Base-by-base conservation (phyloP, 345 rosid genomes). In the Acer negundo region DNA sequence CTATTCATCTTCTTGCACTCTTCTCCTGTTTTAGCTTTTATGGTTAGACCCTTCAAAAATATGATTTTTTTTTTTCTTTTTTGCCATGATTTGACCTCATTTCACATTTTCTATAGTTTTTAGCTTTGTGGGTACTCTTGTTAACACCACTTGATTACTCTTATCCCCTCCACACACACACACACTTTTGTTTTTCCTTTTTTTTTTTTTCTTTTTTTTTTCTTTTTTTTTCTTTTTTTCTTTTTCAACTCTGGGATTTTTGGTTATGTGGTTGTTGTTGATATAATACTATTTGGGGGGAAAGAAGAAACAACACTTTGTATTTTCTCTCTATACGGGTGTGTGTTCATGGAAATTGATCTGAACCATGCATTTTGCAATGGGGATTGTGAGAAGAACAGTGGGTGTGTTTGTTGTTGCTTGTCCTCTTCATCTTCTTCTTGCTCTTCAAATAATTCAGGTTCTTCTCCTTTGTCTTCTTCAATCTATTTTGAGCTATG, bases 311-410 rank as follows among this genome's bases (percentile, higher is more conserved):
- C 38, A 35, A 35, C 38, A 35, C 38, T 35, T 35, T 35, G 38
- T 35, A 35, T 35, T 35, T 9, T 58, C 7, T 59, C 26, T 26
- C 44, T 15, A 9, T 13, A 35, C 7, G 44, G 20, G 44, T 8
- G 70, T 82, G 81, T 80, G 84, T 78, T 87, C 81, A 93, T 95
- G 97, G 97, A 95, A 85, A 89, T 93, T 90, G 97, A 95, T 92
- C 90, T 93, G 90, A 95, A 93, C 85, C 88, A 85, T 82, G 89
- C 85, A 78, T 72, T 80, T 75, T 89, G 82, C 82, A 86, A 85
- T 81, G 90, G 75, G 61, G 76, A 83, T 71, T 82, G 82, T 75
- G 82, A 81, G 17, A 86, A 85, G 77, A 81, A 77, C 75, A 78
- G 75, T 69, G 79, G 82, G 62, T 82, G 86, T 81, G 80, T 78